Conservation (phyloP, 2,329 filamentous ascomycete genomes). For the Nakataea oryzae region DNA sequence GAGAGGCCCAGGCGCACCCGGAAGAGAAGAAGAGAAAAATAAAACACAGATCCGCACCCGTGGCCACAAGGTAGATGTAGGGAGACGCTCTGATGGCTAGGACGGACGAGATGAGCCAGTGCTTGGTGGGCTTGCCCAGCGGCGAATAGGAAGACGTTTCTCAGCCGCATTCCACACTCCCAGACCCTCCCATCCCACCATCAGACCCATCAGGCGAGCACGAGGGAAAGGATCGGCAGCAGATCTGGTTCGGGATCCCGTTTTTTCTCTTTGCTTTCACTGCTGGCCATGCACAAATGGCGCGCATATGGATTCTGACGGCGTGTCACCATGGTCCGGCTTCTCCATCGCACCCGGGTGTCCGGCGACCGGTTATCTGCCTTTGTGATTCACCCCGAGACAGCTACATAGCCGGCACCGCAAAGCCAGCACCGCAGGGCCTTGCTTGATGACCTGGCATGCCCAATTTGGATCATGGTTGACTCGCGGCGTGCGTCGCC, state of each 20-base stretch:
- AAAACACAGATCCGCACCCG: neutral
- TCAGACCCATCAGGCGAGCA: neutral
- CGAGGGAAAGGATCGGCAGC: neutral
- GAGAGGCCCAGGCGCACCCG: too few relatives aligned
- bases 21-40: too few relatives aligned
- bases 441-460: neutral
- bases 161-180: neutral
- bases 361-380: neutral
- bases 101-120: neutral
- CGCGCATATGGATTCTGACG: neutral
- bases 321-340: neutral
- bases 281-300: neutral
- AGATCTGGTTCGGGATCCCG: neutral
- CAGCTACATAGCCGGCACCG: neutral
- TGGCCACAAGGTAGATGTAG: too few relatives aligned
- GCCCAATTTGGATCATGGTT: neutral
- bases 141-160: neutral
- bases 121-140: neutral
- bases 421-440: too few relatives aligned
- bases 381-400: neutral
- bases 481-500: neutral
- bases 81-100: neutral
- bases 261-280: neutral
- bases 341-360: neutral
- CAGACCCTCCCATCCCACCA: neutral